Evolutionary conservation across 257 asterid genomes (phyloP).

Genomic region (Solanum paucissectum): DNA sequence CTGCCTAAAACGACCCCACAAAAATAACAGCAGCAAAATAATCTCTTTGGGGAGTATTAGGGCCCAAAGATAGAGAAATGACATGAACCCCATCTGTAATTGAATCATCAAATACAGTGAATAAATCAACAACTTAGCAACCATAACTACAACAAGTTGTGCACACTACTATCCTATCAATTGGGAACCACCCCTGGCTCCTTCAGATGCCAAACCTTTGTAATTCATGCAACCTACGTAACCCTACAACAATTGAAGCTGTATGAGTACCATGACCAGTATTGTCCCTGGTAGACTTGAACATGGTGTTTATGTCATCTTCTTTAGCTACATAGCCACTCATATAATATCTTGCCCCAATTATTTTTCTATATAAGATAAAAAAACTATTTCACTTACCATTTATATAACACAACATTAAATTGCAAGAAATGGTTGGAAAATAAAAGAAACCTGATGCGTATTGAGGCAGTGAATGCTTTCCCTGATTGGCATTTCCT

Average conservation of each 20-base stretch:
- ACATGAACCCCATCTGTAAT: constrained; percentile 75
- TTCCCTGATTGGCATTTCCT: constrained; percentile 83
- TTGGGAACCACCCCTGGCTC: constrained; percentile 94
- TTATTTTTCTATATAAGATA: constrained; percentile 53
- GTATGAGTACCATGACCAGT: constrained; percentile 90
- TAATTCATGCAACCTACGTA: constrained; percentile 54
- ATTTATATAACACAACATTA: neutral
- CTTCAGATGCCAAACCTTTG: constrained; percentile 73
- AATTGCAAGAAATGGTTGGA: neutral
- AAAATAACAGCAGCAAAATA: constrained; percentile 83
- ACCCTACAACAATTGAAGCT: constrained; percentile 86
- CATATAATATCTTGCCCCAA: constrained; percentile 83
- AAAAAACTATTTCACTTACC: neutral
- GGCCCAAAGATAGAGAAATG: constrained; percentile 71
- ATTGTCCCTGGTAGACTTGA: constrained; percentile 70
- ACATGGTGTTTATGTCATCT: constrained; percentile 25
- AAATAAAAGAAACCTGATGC: constrained; percentile 58
- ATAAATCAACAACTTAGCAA: constrained; percentile 77
- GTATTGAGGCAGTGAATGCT: constrained; percentile 65
- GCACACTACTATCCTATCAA: constrained; percentile 83
- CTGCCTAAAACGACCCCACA: constrained; percentile 70
- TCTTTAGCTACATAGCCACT: constrained; percentile 75
- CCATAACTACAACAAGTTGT: constrained; percentile 80
- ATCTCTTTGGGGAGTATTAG: constrained; percentile 69
- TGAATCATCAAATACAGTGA: constrained; percentile 95